These are phyloP conservation scores for Carpinus fangiana DNA, from an alignment of 306 rosid species.

Conservation along the genomic window DNA sequence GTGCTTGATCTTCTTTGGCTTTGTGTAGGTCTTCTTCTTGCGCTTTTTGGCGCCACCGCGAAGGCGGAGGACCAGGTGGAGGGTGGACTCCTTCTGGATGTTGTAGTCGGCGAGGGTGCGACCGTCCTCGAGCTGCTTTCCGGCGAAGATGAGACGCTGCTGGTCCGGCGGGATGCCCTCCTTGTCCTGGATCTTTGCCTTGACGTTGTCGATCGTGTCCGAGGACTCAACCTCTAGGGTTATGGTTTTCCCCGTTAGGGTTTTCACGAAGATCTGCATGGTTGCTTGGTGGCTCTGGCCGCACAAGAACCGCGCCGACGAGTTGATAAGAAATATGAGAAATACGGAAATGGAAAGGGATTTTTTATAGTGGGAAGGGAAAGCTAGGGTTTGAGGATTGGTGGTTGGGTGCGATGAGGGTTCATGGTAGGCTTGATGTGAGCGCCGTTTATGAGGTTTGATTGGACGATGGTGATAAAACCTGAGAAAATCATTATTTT, in stretches of 20 bases:
- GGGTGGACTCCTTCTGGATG: slow-evolving; percentile 92
- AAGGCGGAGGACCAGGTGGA: slow-evolving; percentile 88
- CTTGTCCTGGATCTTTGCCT: slow-evolving; percentile 94
- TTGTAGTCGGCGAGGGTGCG: slow-evolving; percentile 95
- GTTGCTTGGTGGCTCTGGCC: not conserved
- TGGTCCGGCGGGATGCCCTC: slow-evolving; percentile 96
- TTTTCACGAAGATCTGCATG: slow-evolving; percentile 97
- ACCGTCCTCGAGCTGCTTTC: slow-evolving; percentile 93
- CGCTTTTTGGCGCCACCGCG: slow-evolving; percentile 96
- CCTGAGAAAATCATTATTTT: too few relatives aligned
- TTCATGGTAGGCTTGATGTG: not conserved
- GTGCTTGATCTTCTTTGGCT: slow-evolving; percentile 97
- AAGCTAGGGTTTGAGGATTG: not conserved
- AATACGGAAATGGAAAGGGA: not conserved
- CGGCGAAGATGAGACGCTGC: slow-evolving; percentile 93
- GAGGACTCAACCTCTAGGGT: slow-evolving; percentile 94
- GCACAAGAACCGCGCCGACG: slow-evolving; percentile 3
- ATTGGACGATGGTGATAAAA: too few relatives aligned
- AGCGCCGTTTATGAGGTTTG: not conserved
- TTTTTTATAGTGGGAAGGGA: not conserved
- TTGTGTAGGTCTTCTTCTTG: slow-evolving; percentile 97
- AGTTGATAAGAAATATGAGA: not conserved
- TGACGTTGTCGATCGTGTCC: slow-evolving; percentile 88
- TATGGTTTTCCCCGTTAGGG: slow-evolving; percentile 92
- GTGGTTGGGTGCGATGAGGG: not conserved